phyloP scores from a whole-genome alignment of 441 rosid genomes.

The Gossypium schwendimanii region DNA sequence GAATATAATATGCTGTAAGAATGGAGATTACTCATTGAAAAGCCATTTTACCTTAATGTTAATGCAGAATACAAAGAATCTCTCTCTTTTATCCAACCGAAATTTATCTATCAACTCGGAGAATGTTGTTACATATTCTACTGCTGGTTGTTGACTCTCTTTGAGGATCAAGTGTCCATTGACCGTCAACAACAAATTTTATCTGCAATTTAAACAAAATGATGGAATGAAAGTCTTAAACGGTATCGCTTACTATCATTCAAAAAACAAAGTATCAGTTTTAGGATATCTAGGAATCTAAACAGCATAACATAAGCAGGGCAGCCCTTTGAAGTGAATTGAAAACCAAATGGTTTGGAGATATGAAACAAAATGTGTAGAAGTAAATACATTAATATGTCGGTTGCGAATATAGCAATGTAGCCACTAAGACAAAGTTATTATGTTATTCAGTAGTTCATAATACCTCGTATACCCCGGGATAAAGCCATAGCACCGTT shows the following conservation, averaged over 20 bases:
- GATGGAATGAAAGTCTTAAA: background rate
- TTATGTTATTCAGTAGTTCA: background rate
- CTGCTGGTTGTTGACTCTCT: constrained; percentile 45
- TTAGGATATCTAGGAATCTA: background rate
- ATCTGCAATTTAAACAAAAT: constrained; percentile 33
- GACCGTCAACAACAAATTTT: constrained; percentile 75
- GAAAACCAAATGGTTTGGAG: background rate
- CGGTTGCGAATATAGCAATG: background rate
- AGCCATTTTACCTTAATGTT: constrained; percentile 18
- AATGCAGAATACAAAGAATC: background rate
- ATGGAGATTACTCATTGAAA: background rate
- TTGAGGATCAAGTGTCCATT: constrained; percentile 63
- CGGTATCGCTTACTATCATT: background rate
- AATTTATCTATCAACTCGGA: constrained; percentile 40
- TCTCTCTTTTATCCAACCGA: constrained; percentile 8
- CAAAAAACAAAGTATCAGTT: background rate
- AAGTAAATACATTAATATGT: background rate
- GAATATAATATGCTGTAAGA: background rate
- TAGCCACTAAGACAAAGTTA: background rate
- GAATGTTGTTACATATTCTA: constrained; percentile 63
- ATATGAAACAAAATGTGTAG: background rate
- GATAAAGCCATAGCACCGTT: constrained; percentile 76
- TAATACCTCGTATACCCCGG: constrained; percentile 70
- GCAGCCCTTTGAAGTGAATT: background rate
- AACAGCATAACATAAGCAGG: background rate